A percentile compares a stretch with the other conserved stretches of the same genome.
Conservation (phyloP, 2,329 filamentous ascomycete genomes). For the Pseudopithomyces chartarum region DNA sequence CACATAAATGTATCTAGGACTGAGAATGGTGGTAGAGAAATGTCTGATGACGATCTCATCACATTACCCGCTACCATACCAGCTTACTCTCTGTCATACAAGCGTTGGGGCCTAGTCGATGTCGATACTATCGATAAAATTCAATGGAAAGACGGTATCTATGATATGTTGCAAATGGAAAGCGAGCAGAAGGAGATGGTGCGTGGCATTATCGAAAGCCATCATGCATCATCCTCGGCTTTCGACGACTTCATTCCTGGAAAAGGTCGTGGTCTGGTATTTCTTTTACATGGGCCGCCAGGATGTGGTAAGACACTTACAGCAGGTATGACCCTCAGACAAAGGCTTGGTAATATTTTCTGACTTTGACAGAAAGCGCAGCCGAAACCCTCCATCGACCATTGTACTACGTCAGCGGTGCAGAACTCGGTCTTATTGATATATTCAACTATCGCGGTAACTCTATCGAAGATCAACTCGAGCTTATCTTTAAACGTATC, state of each 20-base stretch:
- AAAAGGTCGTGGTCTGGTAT: neutral
- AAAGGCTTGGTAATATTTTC: no score
- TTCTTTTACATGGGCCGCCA: neutral
- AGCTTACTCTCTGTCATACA: neutral
- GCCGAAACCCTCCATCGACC: neutral
- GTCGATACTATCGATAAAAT: neutral
- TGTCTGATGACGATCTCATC: neutral
- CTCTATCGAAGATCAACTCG: neutral
- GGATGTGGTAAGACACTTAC: conserved; percentile 1
- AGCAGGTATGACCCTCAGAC: neutral
- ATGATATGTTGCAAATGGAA: conserved; percentile 4
- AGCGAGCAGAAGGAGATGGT: conserved; percentile 1
- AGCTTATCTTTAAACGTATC: conserved; percentile 3
- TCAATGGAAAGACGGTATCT: conserved; percentile 1
- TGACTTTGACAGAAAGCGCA: neutral
- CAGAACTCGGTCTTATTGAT: neutral
- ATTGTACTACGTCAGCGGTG: conserved; percentile 1
- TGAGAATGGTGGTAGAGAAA: neutral
- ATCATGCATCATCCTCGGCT: neutral
- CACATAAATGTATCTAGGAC: neutral
- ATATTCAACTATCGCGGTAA: neutral
- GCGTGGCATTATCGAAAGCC: neutral
- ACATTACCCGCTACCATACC: neutral
- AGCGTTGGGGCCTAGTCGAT: neutral
- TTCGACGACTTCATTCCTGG: neutral